Conservation (phyloP, 2,329 filamentous ascomycete species). For the Harringtonia lauricola region DNA sequence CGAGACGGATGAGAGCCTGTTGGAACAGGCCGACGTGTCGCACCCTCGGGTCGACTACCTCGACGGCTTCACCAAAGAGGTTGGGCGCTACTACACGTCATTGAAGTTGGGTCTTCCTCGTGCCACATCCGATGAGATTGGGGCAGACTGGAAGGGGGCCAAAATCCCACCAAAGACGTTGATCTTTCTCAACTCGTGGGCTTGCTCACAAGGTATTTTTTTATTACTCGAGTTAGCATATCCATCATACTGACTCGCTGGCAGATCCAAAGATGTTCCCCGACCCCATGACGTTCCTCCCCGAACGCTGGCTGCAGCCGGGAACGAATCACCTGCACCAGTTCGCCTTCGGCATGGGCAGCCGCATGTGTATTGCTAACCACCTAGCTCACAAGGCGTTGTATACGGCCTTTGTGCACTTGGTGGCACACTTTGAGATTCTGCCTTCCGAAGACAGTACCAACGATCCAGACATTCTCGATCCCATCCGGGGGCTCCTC, state of each 20-base stretch:
- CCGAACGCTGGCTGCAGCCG: constrained; percentile 52
- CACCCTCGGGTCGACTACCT: constrained; percentile 71
- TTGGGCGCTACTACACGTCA: constrained; percentile 66
- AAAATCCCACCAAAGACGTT: constrained; percentile 64
- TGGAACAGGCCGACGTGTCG: constrained; percentile 51
- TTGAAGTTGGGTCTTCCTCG: constrained; percentile 69
- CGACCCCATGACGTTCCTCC: constrained; percentile 48
- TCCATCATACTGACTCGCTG: background rate
- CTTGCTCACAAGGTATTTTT: background rate
- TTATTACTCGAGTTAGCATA: too few relatives aligned
- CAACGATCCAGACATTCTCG: too few relatives aligned
- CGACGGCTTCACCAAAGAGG: constrained; percentile 67
- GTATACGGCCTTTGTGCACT: constrained; percentile 4
- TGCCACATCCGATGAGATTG: constrained; percentile 46
- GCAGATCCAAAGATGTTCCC: constrained; percentile 54
- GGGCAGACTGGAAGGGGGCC: constrained; percentile 55
- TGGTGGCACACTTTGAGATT: constrained; percentile 3
- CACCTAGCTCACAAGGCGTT: constrained; percentile 3
- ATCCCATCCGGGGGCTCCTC: too few relatives aligned
- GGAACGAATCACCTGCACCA: background rate
- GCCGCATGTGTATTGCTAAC: constrained; percentile 4
- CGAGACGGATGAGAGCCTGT: constrained; percentile 42
- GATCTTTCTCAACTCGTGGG: constrained; percentile 50
- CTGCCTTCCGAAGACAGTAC: background rate
- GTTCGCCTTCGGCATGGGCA: constrained; percentile 2